Evolutionary conservation across 306 rosid species (phyloP).

Genomic region (Inga laurina): DNA sequence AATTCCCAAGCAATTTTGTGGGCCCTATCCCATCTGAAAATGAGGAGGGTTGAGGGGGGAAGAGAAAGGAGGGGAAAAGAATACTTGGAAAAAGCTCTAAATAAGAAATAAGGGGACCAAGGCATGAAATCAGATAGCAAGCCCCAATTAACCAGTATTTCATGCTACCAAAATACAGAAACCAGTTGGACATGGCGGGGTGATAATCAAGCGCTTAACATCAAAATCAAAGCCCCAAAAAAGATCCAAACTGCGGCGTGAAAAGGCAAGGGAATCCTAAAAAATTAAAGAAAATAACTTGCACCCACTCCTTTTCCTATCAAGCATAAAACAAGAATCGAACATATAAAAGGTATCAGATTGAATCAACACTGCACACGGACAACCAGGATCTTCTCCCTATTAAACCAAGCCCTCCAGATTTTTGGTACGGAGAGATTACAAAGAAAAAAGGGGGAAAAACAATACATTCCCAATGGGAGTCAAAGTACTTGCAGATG

Average conservation of each 20-base stretch:
- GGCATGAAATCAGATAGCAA: slow-evolving; percentile 19
- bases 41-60: background rate
- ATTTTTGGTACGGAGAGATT: background rate
- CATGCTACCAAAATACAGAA: background rate
- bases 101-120: background rate
- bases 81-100: background rate
- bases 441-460: background rate
- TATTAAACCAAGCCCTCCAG: background rate
- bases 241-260: background rate
- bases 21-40: background rate
- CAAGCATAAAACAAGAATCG: slow-evolving; percentile 12
- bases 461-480: background rate
- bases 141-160: background rate
- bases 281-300: slow-evolving; percentile 3
- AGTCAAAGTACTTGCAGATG: slow-evolving; percentile 9
- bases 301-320: background rate
- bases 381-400: background rate
- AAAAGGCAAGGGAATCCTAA: background rate
- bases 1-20: slow-evolving; percentile 10
- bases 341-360: background rate
- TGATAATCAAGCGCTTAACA: background rate
- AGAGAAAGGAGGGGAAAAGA: background rate
- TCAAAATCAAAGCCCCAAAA: background rate
- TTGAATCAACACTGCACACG: slow-evolving; percentile 2
- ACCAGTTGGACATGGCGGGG: slow-evolving; percentile 10